These are phyloP conservation scores for Pseudogymnoascus sp. DNA, from an alignment of 2,329 filamentous ascomycete genomes.

Conservation along the genomic window DNA sequence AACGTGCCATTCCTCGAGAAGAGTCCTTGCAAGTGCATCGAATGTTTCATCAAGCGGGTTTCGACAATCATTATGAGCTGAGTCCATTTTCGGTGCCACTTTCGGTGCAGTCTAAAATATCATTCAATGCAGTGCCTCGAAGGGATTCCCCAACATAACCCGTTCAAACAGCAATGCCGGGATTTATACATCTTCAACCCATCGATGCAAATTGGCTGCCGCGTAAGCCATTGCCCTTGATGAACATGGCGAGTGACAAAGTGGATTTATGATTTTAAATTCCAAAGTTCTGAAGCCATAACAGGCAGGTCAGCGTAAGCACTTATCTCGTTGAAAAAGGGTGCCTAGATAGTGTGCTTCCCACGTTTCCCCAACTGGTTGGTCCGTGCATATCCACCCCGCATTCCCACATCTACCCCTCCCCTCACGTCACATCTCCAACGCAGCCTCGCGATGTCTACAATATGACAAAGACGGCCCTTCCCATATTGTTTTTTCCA, in stretches of 20 bases:
- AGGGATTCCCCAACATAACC: not conserved
- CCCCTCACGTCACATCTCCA: not conserved
- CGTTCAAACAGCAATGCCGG: not conserved
- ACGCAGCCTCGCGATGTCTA: not conserved
- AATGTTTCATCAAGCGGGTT: slow-evolving; percentile 18
- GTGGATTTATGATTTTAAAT: too few relatives aligned
- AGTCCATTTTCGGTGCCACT: not conserved
- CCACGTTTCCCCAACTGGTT: not conserved
- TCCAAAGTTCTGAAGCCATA: too few relatives aligned
- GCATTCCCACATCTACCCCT: not conserved
- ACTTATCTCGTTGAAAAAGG: not conserved
- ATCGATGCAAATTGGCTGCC: not conserved
- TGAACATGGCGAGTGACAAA: not conserved
- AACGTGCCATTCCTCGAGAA: slow-evolving; percentile 36
- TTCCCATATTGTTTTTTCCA: not conserved
- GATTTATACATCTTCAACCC: not conserved
- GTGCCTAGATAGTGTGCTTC: not conserved
- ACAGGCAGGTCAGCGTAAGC: not conserved
- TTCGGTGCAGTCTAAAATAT: not conserved
- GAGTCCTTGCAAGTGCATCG: slow-evolving; percentile 20
- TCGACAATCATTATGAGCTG: not conserved
- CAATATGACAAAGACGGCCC: not conserved
- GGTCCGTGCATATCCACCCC: not conserved
- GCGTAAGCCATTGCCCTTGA: not conserved
- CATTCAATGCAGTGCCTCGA: not conserved